Evolutionary conservation across 2,329 filamentous ascomycete species (phyloP).

Genomic region (Aulographum hederae): DNA sequence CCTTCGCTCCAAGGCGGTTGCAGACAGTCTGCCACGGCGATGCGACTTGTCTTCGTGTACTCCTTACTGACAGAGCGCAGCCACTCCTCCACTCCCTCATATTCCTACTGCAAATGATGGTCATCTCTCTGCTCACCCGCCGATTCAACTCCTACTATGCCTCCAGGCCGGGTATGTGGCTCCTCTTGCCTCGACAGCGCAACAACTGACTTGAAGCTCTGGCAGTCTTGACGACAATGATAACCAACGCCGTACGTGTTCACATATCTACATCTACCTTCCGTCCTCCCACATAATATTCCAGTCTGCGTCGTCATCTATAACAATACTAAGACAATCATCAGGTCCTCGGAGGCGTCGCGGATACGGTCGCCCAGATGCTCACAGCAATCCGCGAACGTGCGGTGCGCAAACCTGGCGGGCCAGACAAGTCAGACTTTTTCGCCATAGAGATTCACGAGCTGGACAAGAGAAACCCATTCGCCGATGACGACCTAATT

Average conservation of each 20-base stretch:
- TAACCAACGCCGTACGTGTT: conserved; percentile 68
- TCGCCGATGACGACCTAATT: conserved; percentile 45
- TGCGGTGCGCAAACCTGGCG: conserved; percentile 42
- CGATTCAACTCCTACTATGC: conserved; percentile 93
- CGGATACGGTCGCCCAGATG: conserved; percentile 87
- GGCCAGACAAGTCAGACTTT: conserved; percentile 45
- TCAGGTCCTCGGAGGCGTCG: conserved; percentile 73
- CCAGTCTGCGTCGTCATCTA: no score
- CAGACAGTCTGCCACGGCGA: no score
- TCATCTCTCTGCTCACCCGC: conserved; percentile 62
- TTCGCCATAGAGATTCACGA: conserved; percentile 80
- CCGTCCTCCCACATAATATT: neutral
- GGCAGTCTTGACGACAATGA: conserved; percentile 90
- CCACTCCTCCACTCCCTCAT: conserved; percentile 73
- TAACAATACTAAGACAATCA: conserved; percentile 6
- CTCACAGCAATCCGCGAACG: conserved; percentile 67
- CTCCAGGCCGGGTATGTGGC: conserved; percentile 54
- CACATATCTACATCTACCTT: neutral
- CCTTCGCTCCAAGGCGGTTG: no score
- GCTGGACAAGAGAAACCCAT: conserved; percentile 62
- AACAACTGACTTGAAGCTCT: conserved; percentile 4
- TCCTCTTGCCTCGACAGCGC: conserved; percentile 2
- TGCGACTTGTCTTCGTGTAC: conserved; percentile 5
- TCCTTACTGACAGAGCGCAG: conserved; percentile 39
- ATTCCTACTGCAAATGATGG: conserved; percentile 73